Evolutionary conservation across 169 alveolate species (phyloP), one percentile per base, ranked within the genome.

Genomic region (Plasmodium adleri): DNA sequence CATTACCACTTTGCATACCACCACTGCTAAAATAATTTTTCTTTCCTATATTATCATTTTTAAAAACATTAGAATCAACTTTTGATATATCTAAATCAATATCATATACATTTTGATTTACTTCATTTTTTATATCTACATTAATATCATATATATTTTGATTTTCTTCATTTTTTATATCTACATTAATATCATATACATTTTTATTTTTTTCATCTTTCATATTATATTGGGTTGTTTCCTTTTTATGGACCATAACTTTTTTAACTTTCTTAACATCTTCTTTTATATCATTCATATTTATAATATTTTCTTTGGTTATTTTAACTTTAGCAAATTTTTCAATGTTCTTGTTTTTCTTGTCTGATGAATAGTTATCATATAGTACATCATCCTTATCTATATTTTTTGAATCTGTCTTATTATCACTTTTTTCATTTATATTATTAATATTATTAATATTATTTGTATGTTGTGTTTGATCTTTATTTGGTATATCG

Each of bases 221-320:
- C 1, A 66, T 12, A 39, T 32, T n/a, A 17, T 22, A 20, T 70
- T 49, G 64, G 5, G 49, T 68, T 15, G 24, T 17, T 45, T 64
- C 88, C 43, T 76, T 60, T 12, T 67, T 45, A 15, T 15, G 43
- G 10, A 15, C 17, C 73, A 45, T 17, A 45, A 17, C 32, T 15
- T 78, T 78, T 6, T 50, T 64, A 2, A 64, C 89, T 67, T 26
- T 45, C 28, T 32, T 32, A 1, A 32, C 43, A 10, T 78, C 78
- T 3, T 78, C 75, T 22, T 66, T 50, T 60, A 78, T 50, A 5
- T 52, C 75, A 7, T 66, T 43, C 7, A 78, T 32, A 28, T 66
- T 78, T 28, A 78, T 78, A 28, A 78, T 78, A 78, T 78, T 78
- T 64, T 78, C 89, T 13, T 78, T 78, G 1, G 89, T 78, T 12